These are phyloP conservation scores for Echria macrotheca DNA, from an alignment of 495 filamentous ascomycete species.

Conservation along the genomic window DNA sequence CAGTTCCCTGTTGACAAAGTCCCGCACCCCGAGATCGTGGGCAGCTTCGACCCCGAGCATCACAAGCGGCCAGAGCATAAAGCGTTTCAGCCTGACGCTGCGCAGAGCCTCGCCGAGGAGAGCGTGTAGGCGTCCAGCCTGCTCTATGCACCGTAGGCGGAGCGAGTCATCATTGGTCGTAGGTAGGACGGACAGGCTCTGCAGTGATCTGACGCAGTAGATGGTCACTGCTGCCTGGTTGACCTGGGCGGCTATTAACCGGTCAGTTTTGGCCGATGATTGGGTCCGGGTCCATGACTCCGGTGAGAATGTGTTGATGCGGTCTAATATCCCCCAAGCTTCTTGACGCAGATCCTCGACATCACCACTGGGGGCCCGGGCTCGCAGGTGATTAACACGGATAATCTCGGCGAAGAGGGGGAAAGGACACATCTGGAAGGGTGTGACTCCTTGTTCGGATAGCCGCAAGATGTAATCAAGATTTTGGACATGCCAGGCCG, in stretches of 20 bases:
- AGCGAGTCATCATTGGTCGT: slow-evolving; percentile 3
- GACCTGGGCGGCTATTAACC: too few relatives aligned
- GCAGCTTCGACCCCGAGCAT: slow-evolving; percentile 31
- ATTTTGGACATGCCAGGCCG: slow-evolving; percentile 10
- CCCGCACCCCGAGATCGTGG: slow-evolving; percentile 11
- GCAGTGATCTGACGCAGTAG: slow-evolving; percentile 29
- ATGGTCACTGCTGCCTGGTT: slow-evolving; percentile 27
- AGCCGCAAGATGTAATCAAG: slow-evolving; percentile 15
- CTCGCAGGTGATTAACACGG: slow-evolving; percentile 22
- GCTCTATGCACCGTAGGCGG: slow-evolving; percentile 3
- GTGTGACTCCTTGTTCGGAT: slow-evolving; percentile 5
- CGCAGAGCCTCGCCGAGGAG: slow-evolving; percentile 17
- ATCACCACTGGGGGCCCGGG: slow-evolving; percentile 1
- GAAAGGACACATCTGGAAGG: slow-evolving; percentile 21
- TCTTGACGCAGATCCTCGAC: slow-evolving; percentile 1
- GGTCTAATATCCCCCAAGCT: slow-evolving; percentile 17
- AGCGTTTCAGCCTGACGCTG: slow-evolving; percentile 1
- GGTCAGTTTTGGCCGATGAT: slow-evolving; percentile 27
- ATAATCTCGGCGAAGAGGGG: slow-evolving; percentile 24
- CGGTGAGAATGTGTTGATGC: slow-evolving; percentile 22
- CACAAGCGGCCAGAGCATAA: slow-evolving; percentile 29
- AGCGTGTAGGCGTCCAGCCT: slow-evolving; percentile 16
- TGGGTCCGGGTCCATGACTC: slow-evolving; percentile 19
- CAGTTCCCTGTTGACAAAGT: slow-evolving; percentile 20
- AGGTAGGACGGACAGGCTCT: slow-evolving; percentile 26